Evolutionary conservation across 768 basidiomycete species (phyloP), one percentile per base, ranked within the genome.

Genomic region (Leccinum broughii): DNA sequence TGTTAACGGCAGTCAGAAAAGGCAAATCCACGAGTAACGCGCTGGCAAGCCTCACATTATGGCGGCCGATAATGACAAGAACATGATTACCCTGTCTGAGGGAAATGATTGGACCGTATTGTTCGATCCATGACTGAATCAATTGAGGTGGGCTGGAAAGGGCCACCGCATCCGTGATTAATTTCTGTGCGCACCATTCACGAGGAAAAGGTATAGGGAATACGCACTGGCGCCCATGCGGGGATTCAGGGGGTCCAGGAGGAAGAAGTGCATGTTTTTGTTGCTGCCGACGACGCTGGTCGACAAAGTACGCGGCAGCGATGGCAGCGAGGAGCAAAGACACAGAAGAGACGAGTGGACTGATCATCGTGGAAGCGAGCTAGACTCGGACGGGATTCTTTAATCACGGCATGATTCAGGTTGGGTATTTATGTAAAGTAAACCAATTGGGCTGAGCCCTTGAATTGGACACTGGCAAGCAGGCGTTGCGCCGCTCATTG

Each of bases 71-170:
- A 24, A 71, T 69, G 51, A 73, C 70, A 11, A 69, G 63, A n/a
- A 71, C 62, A 22, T 73, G 62, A 6, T 34, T 35, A 22, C 67
- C 71, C 52, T 73, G 63, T 30, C 48, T 59, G 51, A 71, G 59
- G 10, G 71, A 68, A 41, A 71, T 60, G 10, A 73, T 56, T 0
- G 71, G 71, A 1, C 71, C 69, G 20, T 73, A 73, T 50, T 60
- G 41, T 54, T 71, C 59, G 26, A 73, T 65, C 70, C 69, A 71
- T 17, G 63, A 61, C 24, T 66, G 62, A 17, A 70, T 64, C 41
- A 59, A 8, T n/a, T 55, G 57, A 8, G 68, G 66, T 39, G 62
- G 57, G 34, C 68, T 69, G 30, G n/a, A 11, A 17, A 6, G 5
- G 20, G 28, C 26, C n/a, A 41, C 3, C 14, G 5, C 15, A 41